A percentile compares a stretch with the other conserved stretches of the same genome.
Conservation (phyloP, 2,329 filamentous ascomycete species). For the Sporothrix phasma region DNA sequence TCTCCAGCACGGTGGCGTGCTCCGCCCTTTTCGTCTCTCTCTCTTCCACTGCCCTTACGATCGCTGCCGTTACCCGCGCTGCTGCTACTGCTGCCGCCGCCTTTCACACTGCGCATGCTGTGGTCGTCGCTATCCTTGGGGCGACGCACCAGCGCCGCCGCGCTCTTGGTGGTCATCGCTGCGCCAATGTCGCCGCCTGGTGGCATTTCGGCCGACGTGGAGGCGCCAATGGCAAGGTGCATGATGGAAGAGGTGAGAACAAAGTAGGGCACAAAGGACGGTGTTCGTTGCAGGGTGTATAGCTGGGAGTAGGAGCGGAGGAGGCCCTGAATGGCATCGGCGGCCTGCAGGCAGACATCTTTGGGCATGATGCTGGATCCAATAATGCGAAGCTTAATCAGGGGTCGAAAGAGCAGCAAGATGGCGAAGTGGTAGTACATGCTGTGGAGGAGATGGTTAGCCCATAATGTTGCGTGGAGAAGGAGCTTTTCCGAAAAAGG, state of each 20-base stretch:
- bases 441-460: constrained; percentile 27
- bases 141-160: not conserved
- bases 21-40: not conserved
- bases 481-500: too few species aligned
- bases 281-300: constrained; percentile 48
- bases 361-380: constrained; percentile 53
- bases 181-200: constrained; percentile 7
- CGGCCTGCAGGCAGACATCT: constrained; percentile 55
- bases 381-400: constrained; percentile 55
- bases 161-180: not conserved
- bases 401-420: constrained; percentile 62
- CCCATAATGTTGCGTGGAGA: too few species aligned
- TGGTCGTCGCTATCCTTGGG: not conserved
- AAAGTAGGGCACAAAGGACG: constrained; percentile 52
- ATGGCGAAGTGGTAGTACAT: constrained; percentile 64
- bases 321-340: constrained; percentile 48
- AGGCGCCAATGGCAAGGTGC: constrained; percentile 45
- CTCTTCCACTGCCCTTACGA: not conserved
- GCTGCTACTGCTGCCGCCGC: not conserved
- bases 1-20: not conserved
- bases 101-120: not conserved
- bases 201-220: constrained; percentile 14
- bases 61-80: not conserved
- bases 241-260: constrained; percentile 52
- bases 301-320: constrained; percentile 47